A percentile compares a stretch with the other conserved stretches of the same genome.
Conservation (phyloP, 2,329 filamentous ascomycete genomes). For the Epichloe scottii region DNA sequence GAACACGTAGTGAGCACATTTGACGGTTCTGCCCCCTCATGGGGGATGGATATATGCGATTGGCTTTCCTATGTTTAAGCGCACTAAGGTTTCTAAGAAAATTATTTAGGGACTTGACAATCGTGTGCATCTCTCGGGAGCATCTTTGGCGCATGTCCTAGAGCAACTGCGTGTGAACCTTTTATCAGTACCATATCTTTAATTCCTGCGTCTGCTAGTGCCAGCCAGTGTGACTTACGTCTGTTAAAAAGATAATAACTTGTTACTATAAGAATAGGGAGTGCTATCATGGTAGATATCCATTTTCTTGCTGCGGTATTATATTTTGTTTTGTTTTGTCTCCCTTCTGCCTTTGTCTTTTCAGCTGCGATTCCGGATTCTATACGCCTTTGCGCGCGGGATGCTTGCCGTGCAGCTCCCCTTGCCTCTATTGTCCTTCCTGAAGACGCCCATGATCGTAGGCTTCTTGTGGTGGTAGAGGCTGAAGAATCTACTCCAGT, state of each 20-base stretch:
- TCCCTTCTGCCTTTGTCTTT: conserved; percentile 10
- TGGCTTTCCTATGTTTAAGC: too few relatives aligned
- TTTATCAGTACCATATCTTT: background rate
- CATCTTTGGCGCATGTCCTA: conserved; percentile 1
- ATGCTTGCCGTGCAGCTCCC: conserved; percentile 13
- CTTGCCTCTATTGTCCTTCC: conserved; percentile 9
- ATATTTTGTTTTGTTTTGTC: conserved; percentile 31
- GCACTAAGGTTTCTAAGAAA: background rate
- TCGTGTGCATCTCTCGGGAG: background rate
- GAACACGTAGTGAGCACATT: too few relatives aligned
- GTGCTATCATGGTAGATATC: conserved; percentile 33
- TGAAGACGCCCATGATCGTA: too few relatives aligned
- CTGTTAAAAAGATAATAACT: conserved; percentile 42
- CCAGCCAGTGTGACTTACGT: conserved; percentile 22
- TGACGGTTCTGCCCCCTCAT: too few relatives aligned
- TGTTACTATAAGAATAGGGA: conserved; percentile 42
- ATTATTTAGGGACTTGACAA: background rate
- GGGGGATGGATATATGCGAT: too few relatives aligned
- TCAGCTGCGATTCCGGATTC: conserved; percentile 10
- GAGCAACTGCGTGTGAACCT: background rate
- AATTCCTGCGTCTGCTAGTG: background rate
- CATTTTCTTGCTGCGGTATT: conserved; percentile 32
- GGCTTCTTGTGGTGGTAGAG: background rate
- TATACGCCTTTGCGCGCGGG: conserved; percentile 9
- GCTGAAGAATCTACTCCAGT: background rate